These are phyloP conservation scores for Cutaneotrichosporon cyanovorans DNA, from an alignment of 1,284 basidiomycete species.

Conservation along the genomic window DNA sequence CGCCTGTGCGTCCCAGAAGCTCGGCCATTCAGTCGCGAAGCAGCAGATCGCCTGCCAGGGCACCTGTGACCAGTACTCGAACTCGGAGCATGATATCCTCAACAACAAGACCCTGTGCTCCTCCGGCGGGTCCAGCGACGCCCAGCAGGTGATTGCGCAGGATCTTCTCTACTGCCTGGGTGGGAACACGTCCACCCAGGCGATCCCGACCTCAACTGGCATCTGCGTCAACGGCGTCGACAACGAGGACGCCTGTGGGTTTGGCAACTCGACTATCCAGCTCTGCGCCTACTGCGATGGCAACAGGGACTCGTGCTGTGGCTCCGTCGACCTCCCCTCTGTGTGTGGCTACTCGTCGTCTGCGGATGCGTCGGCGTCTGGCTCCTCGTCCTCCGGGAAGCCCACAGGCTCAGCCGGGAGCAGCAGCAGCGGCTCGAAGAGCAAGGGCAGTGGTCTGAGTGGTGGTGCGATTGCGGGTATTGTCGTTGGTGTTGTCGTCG, in stretches of 20 bases:
- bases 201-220: slow-evolving; percentile 3
- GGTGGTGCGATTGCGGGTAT: slow-evolving; percentile 40
- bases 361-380: slow-evolving; percentile 7
- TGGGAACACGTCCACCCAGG: neutral
- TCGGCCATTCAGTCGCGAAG: too few species aligned
- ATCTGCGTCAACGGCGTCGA: slow-evolving; percentile 41
- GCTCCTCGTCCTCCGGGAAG: slow-evolving; percentile 13
- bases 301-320: slow-evolving; percentile 34
- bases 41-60: neutral
- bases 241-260: slow-evolving; percentile 49
- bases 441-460: slow-evolving; percentile 13
- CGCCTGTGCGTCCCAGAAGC: neutral
- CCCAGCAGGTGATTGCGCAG: neutral
- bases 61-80: neutral
- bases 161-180: neutral
- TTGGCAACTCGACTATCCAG: slow-evolving; percentile 38
- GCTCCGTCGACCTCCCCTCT: neutral
- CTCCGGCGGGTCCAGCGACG: neutral
- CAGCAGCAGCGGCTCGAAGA: slow-evolving; percentile 2
- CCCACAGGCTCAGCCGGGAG: slow-evolving; percentile 14
- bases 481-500: slow-evolving; percentile 37
- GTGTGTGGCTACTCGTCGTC: slow-evolving; percentile 29
- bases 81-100: neutral
- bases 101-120: neutral
- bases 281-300: slow-evolving; percentile 44